phyloP scores from a whole-genome alignment of 345 rosid genomes.

The Syzygium aqueum region DNA sequence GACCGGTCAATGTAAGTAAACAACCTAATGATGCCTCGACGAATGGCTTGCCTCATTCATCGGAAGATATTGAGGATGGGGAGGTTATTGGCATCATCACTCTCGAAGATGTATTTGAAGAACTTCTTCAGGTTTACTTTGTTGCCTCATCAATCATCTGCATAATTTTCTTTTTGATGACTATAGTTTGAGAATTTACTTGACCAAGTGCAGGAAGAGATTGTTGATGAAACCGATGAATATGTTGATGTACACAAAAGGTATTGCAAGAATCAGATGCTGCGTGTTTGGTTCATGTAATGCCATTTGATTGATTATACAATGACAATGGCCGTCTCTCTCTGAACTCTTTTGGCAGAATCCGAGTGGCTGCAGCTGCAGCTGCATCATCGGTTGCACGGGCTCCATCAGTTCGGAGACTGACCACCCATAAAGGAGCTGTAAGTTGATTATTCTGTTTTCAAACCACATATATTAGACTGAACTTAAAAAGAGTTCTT shows the following conservation, averaged over 20 bases:
- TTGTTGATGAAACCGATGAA: slow-evolving; percentile 98
- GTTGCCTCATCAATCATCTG: background rate
- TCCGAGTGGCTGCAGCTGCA: slow-evolving; percentile 96
- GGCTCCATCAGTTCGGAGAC: slow-evolving; percentile 71
- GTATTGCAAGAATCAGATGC: slow-evolving; percentile 12
- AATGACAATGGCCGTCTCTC: background rate
- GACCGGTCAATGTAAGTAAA: slow-evolving; percentile 4
- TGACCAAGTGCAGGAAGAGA: slow-evolving; percentile 56
- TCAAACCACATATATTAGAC: background rate
- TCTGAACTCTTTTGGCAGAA: slow-evolving; percentile 33
- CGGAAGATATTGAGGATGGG: slow-evolving; percentile 85
- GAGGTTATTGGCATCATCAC: slow-evolving; percentile 94
- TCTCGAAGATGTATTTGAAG: slow-evolving; percentile 96
- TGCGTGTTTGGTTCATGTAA: background rate
- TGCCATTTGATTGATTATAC: background rate
- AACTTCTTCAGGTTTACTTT: slow-evolving; percentile 59
- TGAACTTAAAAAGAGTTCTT: background rate
- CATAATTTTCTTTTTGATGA: background rate
- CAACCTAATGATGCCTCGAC: slow-evolving; percentile 22
- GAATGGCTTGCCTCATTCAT: slow-evolving; percentile 30
- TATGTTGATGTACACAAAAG: slow-evolving; percentile 94
- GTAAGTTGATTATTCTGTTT: slow-evolving; percentile 21
- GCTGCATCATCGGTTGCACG: slow-evolving; percentile 90
- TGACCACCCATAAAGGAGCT: slow-evolving; percentile 42
- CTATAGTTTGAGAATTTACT: background rate